These are phyloP conservation scores for Metschnikowia reukaufii DNA, from an alignment of 805 yeast species.

Conservation along the genomic window DNA sequence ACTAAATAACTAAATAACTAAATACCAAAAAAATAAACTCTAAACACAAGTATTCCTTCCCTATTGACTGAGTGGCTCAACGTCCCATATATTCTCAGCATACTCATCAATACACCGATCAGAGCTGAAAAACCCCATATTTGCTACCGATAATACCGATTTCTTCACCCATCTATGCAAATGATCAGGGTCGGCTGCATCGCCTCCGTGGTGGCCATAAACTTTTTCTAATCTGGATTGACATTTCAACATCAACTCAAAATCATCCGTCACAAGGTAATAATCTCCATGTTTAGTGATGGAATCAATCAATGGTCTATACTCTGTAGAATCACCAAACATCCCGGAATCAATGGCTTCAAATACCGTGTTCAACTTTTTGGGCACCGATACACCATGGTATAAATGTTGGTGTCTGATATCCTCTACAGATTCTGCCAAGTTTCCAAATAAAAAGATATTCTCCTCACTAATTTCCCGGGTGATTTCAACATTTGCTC, in stretches of 20 bases:
- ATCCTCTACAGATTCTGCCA: constrained; percentile 87
- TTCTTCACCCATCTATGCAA: constrained; percentile 72
- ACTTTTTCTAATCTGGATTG: constrained; percentile 75
- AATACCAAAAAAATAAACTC: too few species aligned
- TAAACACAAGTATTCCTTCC: too few species aligned
- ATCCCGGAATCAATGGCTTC: constrained; percentile 61
- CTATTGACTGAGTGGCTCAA: constrained; percentile 58
- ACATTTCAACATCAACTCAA: constrained; percentile 81
- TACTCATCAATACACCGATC: constrained; percentile 92
- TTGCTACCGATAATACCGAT: constrained; percentile 77
- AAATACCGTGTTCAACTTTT: constrained; percentile 61
- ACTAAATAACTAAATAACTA: background rate
- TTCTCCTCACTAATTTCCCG: constrained; percentile 93
- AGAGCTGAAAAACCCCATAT: constrained; percentile 89
- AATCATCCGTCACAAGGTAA: constrained; percentile 86
- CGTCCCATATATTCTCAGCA: constrained; percentile 90
- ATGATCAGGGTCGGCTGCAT: constrained; percentile 48
- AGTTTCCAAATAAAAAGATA: constrained; percentile 86
- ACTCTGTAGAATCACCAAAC: constrained; percentile 73
- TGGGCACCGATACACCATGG: constrained; percentile 60
- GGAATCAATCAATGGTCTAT: constrained; percentile 64
- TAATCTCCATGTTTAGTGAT: constrained; percentile 76
- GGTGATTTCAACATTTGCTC: constrained; percentile 94
- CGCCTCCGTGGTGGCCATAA: constrained; percentile 49
- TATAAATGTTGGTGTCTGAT: constrained; percentile 72